These are phyloP conservation scores for Pelargonium nanum DNA, from an alignment of 345 rosid genomes.

Conservation along the genomic window DNA sequence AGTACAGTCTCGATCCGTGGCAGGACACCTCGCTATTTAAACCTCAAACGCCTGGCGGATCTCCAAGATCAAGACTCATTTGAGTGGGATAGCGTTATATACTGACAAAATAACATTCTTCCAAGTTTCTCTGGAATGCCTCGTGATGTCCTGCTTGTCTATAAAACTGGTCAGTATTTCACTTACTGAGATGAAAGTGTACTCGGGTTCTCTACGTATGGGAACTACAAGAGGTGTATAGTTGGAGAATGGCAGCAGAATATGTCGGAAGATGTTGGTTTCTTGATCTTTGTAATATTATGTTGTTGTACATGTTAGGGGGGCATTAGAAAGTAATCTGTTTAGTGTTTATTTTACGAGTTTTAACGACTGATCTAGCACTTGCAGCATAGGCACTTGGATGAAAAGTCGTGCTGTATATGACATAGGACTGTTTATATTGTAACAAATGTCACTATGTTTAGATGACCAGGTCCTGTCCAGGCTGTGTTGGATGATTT, in stretches of 20 bases:
- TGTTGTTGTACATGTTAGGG: background rate
- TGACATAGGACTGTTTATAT: no score
- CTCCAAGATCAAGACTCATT: conserved; percentile 43
- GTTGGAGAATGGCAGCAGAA: no score
- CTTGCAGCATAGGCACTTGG: no score
- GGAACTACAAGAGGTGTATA: background rate
- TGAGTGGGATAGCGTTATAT: conserved; percentile 27
- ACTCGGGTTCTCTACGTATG: background rate
- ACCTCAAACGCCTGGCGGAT: conserved; percentile 35
- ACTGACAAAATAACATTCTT: conserved; percentile 4
- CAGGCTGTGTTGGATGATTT: no score
- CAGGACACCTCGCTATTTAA: conserved; percentile 31
- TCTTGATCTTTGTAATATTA: no score
- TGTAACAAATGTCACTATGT: no score
- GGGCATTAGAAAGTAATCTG: background rate
- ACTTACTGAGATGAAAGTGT: no score
- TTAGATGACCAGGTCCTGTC: no score
- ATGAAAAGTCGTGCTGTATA: no score
- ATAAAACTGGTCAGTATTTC: no score
- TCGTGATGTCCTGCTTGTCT: background rate
- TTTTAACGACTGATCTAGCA: no score
- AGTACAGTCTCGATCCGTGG: conserved; percentile 31
- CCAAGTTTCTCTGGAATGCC: conserved; percentile 8
- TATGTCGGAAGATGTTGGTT: background rate
- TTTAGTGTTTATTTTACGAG: no score